Percentiles rank a stretch among this genome's conserved stretches.
Conservation (phyloP, 169 alveolate species). For the Besnoitia besnoiti region DNA sequence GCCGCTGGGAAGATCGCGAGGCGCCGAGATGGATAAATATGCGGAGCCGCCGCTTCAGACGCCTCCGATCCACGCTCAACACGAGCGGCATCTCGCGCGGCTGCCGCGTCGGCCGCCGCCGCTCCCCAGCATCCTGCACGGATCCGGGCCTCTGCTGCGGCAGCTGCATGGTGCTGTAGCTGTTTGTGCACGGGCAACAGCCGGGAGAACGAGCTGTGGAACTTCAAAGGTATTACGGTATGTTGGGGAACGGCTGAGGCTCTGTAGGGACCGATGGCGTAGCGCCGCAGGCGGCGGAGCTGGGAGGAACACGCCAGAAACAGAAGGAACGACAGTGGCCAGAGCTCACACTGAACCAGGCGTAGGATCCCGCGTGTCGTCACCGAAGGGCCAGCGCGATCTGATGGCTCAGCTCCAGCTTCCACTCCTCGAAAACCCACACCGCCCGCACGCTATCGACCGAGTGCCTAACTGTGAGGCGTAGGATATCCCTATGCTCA, state of each 20-base stretch:
- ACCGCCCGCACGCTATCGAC: neutral
- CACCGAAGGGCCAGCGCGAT: too few relatives aligned
- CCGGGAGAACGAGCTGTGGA: neutral
- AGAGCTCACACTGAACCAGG: too few relatives aligned
- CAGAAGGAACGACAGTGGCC: too few relatives aligned
- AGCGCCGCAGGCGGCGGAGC: conserved; percentile 28
- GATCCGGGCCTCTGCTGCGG: conserved; percentile 25
- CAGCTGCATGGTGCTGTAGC: conserved; percentile 28
- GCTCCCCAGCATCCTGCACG: conserved; percentile 11
- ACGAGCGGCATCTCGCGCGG: neutral
- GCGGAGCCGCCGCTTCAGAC: neutral
- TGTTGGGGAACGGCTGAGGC: conserved; percentile 7
- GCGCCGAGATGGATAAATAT: neutral
- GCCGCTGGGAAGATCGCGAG: conserved; percentile 10
- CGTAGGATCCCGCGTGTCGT: too few relatives aligned
- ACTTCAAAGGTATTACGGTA: conserved; percentile 18
- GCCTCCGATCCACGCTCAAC: neutral
- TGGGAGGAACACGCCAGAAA: neutral
- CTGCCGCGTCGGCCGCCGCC: conserved; percentile 33
- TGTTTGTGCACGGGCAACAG: conserved; percentile 9
- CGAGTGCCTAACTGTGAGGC: neutral
- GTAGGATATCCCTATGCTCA: neutral
- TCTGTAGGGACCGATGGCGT: conserved; percentile 39
- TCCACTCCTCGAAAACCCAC: neutral
- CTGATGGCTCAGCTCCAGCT: too few relatives aligned